Percentiles rank a stretch among this genome's conserved stretches.
phyloP scores from a whole-genome alignment of 1,284 basidiomycete genomes.

The Ustilago esculenta region DNA sequence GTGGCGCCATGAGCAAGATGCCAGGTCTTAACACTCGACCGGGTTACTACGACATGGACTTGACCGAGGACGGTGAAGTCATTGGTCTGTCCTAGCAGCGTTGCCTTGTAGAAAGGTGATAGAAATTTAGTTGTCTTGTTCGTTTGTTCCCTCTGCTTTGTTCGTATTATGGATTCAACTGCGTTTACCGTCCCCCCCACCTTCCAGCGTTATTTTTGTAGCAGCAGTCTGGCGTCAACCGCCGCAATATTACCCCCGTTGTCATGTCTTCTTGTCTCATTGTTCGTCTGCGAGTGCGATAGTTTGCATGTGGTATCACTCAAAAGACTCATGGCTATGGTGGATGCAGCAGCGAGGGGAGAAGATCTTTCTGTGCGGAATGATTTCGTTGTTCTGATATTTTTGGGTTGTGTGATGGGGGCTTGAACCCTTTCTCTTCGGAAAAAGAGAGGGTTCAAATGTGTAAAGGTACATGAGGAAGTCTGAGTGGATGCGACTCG shows the following conservation, averaged over 20 bases:
- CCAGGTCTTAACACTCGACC: conserved; percentile 93
- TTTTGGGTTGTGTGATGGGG: conserved; percentile 30
- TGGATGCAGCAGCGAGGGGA: neutral
- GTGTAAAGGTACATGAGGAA: conserved; percentile 25
- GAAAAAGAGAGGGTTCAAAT: neutral
- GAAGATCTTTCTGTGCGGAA: conserved; percentile 21
- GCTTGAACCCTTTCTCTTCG: too few species aligned
- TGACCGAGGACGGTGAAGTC: conserved; percentile 67
- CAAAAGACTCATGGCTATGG: too few species aligned
- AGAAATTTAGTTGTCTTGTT: too few species aligned
- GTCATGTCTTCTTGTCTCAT: neutral
- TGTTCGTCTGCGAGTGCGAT: neutral
- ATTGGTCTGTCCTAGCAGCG: conserved; percentile 66
- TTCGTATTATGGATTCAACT: conserved; percentile 13
- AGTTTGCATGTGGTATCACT: too few species aligned
- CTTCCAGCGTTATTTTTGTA: neutral
- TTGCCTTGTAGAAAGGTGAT: too few species aligned
- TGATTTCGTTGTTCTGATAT: conserved; percentile 44
- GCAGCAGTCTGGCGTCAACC: conserved; percentile 26
- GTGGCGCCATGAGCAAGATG: conserved; percentile 81
- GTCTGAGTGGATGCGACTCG: too few species aligned
- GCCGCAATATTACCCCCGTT: conserved; percentile 9
- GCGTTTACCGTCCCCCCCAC: conserved; percentile 5
- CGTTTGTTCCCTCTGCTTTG: too few species aligned
- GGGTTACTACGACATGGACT: conserved; percentile 70